These are phyloP conservation scores for Starmerella stigmatis DNA, from an alignment of 805 yeast genomes.

Conservation along the genomic window DNA sequence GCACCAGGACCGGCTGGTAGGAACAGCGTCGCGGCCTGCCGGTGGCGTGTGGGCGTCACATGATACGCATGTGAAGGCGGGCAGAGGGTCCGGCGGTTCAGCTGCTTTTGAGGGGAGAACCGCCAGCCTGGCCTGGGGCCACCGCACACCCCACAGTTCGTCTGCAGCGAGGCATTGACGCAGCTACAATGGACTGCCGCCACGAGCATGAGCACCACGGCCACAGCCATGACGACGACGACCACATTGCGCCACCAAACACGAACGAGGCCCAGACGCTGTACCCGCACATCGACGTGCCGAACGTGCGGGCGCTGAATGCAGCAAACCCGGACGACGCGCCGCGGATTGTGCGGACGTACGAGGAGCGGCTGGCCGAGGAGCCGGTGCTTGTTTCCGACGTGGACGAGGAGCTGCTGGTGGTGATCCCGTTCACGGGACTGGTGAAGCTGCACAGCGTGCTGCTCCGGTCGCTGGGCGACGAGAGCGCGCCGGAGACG, in stretches of 20 bases:
- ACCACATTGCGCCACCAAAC: conserved; percentile 61
- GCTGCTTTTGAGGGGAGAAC: too few species aligned
- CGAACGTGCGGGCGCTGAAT: conserved; percentile 55
- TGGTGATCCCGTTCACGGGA: conserved; percentile 72
- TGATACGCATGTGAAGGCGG: too few species aligned
- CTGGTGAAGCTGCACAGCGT: conserved; percentile 64
- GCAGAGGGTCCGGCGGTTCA: too few species aligned
- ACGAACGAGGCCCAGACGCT: conserved; percentile 53
- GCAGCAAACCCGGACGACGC: conserved; percentile 45
- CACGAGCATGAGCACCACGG: conserved; percentile 25
- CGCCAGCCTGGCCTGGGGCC: neutral
- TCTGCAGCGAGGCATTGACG: too few species aligned
- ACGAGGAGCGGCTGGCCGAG: conserved; percentile 39
- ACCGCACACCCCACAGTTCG: neutral
- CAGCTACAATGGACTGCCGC: conserved; percentile 27
- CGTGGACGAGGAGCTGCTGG: conserved; percentile 68
- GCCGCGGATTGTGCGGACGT: conserved; percentile 42
- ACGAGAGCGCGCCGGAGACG: conserved; percentile 54
- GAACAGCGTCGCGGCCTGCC: too few species aligned
- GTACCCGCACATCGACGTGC: conserved; percentile 47
- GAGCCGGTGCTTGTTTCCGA: conserved; percentile 49
- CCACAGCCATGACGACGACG: conserved; percentile 29
- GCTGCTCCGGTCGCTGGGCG: conserved; percentile 54
- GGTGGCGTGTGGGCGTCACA: too few species aligned
- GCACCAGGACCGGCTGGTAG: too few species aligned